Base-by-base conservation (phyloP, 2,329 filamentous ascomycete species). In the Aspergillus pseudoviridinutans region DNA sequence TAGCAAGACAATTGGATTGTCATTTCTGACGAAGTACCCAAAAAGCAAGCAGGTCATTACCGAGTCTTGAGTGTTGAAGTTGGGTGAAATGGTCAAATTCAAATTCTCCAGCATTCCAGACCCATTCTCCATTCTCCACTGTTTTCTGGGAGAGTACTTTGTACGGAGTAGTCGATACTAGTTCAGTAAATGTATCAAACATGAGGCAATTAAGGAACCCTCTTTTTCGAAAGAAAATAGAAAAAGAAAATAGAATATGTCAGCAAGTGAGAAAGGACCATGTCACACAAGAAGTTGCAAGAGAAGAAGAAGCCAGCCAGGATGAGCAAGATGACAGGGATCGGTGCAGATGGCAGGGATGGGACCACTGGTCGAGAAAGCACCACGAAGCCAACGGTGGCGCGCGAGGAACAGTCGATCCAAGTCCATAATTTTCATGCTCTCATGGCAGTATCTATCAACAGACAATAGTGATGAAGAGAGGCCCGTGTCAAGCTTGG, bases 371-470 rank as follows among this genome's bases (percentile, higher is more conserved):
- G 64, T 44, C 42, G 47, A 66, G 58, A 66, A 54, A 22, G 54
- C 55, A 64, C 64, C 64, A 66, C 64, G 62, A 62, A 66, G 55
- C 53, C 55, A 42, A 51, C 29, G 57, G 62, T 63, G 61, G 64
- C 62, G 58, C 58, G 58, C 44, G 58, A 54, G 56, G 52, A 58
- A 56, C 51, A 61, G 56, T 61, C 56, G 57, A 63, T 61, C 61
- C 58, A 58, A 56, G 50, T 10, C 35, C 14, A 6, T 55, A 27
- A 17, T 38, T 38, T 38, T 7, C 32, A 38, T 17, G 14, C 32
- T 38, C 17, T 38, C 32, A 38, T 38, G 5, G 14, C 14, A 38
- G 32, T 7, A 38, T 17, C 32, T 3, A 7, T 38, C 32, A 38
- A 38, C 28, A 29, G 28, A 29, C 10, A 12, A 10, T 5, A 17